Conservation (phyloP, 371 early-diverging fungal species). For the Mortierella sp. region DNA sequence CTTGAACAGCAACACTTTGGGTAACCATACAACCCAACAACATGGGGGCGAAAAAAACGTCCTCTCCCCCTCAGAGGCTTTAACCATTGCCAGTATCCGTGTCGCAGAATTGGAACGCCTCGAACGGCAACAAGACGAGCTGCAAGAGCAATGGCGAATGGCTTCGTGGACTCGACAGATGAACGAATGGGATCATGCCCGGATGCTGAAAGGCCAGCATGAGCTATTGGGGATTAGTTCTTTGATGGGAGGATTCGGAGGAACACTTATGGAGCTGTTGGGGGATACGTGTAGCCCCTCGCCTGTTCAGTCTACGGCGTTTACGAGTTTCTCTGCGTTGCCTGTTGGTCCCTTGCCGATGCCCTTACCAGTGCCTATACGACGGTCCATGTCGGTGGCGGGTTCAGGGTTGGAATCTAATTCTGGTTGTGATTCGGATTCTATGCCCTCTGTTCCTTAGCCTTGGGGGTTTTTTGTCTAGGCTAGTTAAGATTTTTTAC, state of each 20-base stretch:
- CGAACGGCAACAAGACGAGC: constrained; percentile 29
- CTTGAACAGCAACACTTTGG: not conserved
- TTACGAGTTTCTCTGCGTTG: not conserved
- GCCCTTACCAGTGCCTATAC: not conserved
- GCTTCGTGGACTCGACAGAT: constrained; percentile 52
- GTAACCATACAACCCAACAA: not conserved
- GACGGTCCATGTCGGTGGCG: too few species aligned
- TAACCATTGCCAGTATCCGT: not conserved
- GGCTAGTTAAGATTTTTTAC: not conserved
- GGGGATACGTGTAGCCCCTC: not conserved
- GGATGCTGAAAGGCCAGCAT: constrained; percentile 38
- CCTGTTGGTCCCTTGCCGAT: not conserved
- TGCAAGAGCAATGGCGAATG: constrained; percentile 48
- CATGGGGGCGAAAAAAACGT: not conserved
- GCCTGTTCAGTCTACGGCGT: constrained; percentile 4
- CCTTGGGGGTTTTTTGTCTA: not conserved
- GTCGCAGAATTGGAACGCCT: constrained; percentile 21
- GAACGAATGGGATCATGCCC: constrained; percentile 55
- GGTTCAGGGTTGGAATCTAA: too few species aligned
- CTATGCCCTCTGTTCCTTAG: not conserved
- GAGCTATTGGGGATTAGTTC: constrained; percentile 25
- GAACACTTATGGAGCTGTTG: not conserved
- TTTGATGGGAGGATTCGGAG: too few species aligned
- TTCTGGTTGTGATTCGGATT: too few species aligned
- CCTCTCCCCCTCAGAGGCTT: not conserved